Evolutionary conservation across 129 eudicot species (phyloP).

Genomic region (Ambrosia trifida): DNA sequence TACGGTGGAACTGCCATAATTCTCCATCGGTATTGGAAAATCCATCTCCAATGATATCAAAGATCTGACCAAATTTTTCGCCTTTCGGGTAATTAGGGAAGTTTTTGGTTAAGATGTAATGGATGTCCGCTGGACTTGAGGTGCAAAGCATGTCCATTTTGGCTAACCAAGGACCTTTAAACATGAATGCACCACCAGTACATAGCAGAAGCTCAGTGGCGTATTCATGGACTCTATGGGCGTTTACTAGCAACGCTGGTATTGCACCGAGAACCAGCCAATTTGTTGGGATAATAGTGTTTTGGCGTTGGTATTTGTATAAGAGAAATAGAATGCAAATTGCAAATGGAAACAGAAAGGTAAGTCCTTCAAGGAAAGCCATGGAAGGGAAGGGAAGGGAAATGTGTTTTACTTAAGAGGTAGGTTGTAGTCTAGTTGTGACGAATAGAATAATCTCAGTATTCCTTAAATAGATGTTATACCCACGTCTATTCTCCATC

Average conservation of each 20-base stretch:
- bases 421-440: no score
- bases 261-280: conserved; percentile 26
- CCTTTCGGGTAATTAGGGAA: conserved; percentile 42
- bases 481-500: no score
- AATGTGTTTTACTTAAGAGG: no score
- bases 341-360: not conserved
- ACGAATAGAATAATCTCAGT: no score
- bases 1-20: conserved; percentile 39
- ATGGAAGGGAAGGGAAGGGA: not conserved
- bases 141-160: conserved; percentile 36
- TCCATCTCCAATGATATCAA: conserved; percentile 43
- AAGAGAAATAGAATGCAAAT: not conserved
- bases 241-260: conserved; percentile 31
- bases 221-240: conserved; percentile 34
- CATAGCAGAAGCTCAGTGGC: not conserved
- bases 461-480: no score
- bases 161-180: conserved; percentile 44
- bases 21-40: conserved; percentile 30
- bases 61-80: conserved; percentile 32
- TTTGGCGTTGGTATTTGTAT: not conserved
- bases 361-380: not conserved
- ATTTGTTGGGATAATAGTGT: not conserved
- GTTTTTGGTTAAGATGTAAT: conserved; percentile 33
- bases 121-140: conserved; percentile 44
- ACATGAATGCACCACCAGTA: conserved; percentile 18